Evolutionary conservation across 192 early-diverging fungal species (phyloP).

Genomic region (Backusella morwellensis): DNA sequence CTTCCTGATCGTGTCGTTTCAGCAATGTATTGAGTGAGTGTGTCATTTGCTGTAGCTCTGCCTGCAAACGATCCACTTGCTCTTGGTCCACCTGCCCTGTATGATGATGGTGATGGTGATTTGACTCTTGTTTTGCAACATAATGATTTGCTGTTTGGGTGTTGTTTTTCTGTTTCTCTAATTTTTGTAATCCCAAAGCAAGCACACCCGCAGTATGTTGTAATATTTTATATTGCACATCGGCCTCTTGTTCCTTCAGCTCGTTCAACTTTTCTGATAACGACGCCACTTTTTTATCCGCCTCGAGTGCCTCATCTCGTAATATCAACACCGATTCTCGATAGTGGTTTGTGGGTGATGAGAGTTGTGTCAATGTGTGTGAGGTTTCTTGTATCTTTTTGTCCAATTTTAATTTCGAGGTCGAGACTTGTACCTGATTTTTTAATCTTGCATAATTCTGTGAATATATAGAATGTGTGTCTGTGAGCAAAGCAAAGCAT

Average conservation of each 20-base stretch:
- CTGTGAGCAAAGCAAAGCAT: no score
- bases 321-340: conserved; percentile 51
- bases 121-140: background rate
- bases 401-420: conserved; percentile 49
- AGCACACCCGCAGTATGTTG: conserved; percentile 56
- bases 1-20: background rate
- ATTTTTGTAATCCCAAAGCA: conserved; percentile 41
- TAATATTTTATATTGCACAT: conserved; percentile 45
- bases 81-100: conserved; percentile 11
- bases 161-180: conserved; percentile 27
- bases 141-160: background rate
- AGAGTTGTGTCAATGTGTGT: conserved; percentile 46
- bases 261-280: conserved; percentile 49
- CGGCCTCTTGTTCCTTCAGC: conserved; percentile 43
- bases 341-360: conserved; percentile 29
- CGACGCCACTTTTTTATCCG: conserved; percentile 53
- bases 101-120: no score
- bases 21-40: conserved; percentile 28
- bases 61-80: conserved; percentile 20
- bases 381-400: conserved; percentile 61
- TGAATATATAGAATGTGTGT: no score
- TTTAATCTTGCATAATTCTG: conserved; percentile 53
- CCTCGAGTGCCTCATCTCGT: conserved; percentile 46
- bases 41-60: conserved; percentile 36
- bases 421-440: conserved; percentile 43